These are phyloP conservation scores for Colletotrichum tamarilloi DNA, from an alignment of 2,329 filamentous ascomycete species.

Conservation along the genomic window DNA sequence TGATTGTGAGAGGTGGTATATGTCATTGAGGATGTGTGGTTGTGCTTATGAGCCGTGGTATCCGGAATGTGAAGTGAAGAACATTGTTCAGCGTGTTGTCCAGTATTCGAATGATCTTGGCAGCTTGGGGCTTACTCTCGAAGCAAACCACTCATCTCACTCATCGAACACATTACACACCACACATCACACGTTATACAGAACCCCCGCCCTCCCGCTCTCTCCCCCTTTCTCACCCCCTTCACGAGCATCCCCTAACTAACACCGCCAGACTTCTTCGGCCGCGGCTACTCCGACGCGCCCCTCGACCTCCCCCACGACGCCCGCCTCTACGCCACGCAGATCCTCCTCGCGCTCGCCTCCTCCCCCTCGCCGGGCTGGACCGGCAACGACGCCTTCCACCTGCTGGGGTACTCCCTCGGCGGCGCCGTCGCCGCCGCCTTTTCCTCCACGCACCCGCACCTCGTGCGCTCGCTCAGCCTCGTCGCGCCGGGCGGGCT, in stretches of 20 bases:
- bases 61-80: neutral
- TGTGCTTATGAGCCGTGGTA: neutral
- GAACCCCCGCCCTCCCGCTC: neutral
- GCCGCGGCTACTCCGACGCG: slow-evolving; percentile 80
- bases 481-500: slow-evolving; percentile 78
- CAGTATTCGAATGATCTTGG: neutral
- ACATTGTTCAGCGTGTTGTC: neutral
- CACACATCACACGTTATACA: neutral
- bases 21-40: neutral
- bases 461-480: slow-evolving; percentile 70
- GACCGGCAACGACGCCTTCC: slow-evolving; percentile 68
- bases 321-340: slow-evolving; percentile 70
- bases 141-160: neutral
- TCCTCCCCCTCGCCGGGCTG: slow-evolving; percentile 69
- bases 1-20: neutral
- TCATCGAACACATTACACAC: neutral
- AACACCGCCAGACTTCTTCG: slow-evolving; percentile 70
- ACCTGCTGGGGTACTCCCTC: slow-evolving; percentile 82
- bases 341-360: slow-evolving; percentile 73
- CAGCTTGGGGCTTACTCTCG: neutral
- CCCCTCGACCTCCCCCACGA: slow-evolving; percentile 71
- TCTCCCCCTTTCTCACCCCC: neutral
- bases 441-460: slow-evolving; percentile 77
- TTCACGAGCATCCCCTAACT: neutral
- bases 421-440: slow-evolving; percentile 79